phyloP scores from a whole-genome alignment of 1,284 basidiomycete genomes.

The Meripilus lineatus region DNA sequence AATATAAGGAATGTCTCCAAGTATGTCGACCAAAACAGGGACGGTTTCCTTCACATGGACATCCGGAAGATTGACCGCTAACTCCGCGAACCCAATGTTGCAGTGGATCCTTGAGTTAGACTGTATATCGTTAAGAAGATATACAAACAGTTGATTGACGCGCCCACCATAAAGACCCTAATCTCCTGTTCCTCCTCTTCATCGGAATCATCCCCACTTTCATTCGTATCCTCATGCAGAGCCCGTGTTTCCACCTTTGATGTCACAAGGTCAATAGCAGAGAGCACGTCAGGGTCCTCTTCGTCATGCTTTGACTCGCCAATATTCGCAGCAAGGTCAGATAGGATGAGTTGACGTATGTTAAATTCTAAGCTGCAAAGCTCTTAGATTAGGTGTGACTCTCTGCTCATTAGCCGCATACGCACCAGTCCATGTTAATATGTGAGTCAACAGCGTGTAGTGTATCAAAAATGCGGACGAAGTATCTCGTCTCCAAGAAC shows the following conservation, averaged over 20 bases:
- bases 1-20: conserved; percentile 65
- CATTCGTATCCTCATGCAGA: conserved; percentile 23
- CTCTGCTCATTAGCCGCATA: background rate
- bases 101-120: conserved; percentile 65
- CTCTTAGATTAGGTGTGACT: background rate
- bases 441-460: too few species aligned
- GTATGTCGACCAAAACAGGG: conserved; percentile 56
- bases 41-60: conserved; percentile 45
- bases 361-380: conserved; percentile 61
- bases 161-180: conserved; percentile 50
- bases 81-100: conserved; percentile 74
- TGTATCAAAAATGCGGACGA: too few species aligned
- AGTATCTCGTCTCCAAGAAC: too few species aligned
- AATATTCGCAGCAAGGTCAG: conserved; percentile 71
- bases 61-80: conserved; percentile 60
- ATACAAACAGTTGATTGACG: conserved; percentile 23
- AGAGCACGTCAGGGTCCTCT: conserved; percentile 26
- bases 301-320: conserved; percentile 41
- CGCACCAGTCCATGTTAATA: conserved; percentile 22
- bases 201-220: conserved; percentile 16
- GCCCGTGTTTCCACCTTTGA: conserved; percentile 50
- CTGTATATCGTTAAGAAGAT: conserved; percentile 18
- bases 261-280: conserved; percentile 53
- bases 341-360: conserved; percentile 77
- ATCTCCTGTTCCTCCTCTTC: conserved; percentile 13